phyloP scores from a whole-genome alignment of 1,139 yeast species.

The Sugiyamaella neomexicana region DNA sequence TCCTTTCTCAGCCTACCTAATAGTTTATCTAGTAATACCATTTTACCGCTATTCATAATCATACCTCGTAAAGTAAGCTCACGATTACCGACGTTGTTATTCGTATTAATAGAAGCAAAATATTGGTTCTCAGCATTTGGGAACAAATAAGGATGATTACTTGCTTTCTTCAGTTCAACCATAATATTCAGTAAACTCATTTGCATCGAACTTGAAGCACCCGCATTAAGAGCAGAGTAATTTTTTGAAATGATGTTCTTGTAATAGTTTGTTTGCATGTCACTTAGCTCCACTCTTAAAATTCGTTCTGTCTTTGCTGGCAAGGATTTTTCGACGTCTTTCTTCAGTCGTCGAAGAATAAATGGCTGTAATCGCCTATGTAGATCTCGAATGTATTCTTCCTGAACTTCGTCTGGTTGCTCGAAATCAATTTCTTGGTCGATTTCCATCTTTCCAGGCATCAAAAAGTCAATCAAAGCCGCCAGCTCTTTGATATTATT shows the following conservation, averaged over 20 bases:
- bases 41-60: conserved; percentile 97
- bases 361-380: conserved; percentile 87
- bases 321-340: conserved; percentile 94
- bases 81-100: conserved; percentile 40
- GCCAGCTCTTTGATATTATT: conserved; percentile 94
- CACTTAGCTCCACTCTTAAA: conserved; percentile 90
- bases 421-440: conserved; percentile 96
- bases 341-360: conserved; percentile 86
- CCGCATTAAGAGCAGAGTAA: conserved; percentile 86
- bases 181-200: conserved; percentile 84
- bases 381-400: conserved; percentile 78
- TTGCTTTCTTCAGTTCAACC: conserved; percentile 95
- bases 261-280: conserved; percentile 92
- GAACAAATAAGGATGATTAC: conserved; percentile 93
- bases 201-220: conserved; percentile 71
- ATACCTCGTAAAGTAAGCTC: conserved; percentile 84
- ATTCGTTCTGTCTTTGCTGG: conserved; percentile 96
- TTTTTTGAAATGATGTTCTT: conserved; percentile 89
- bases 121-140: conserved; percentile 91
- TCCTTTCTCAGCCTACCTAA: conserved; percentile 81
- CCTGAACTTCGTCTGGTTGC: conserved; percentile 82
- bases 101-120: conserved; percentile 51
- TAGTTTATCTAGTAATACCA: conserved; percentile 91
- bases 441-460: conserved; percentile 90
- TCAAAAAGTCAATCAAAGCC: conserved; percentile 88